phyloP scores from a whole-genome alignment of 2,329 filamentous ascomycete species.

The Penicillium sp. region DNA sequence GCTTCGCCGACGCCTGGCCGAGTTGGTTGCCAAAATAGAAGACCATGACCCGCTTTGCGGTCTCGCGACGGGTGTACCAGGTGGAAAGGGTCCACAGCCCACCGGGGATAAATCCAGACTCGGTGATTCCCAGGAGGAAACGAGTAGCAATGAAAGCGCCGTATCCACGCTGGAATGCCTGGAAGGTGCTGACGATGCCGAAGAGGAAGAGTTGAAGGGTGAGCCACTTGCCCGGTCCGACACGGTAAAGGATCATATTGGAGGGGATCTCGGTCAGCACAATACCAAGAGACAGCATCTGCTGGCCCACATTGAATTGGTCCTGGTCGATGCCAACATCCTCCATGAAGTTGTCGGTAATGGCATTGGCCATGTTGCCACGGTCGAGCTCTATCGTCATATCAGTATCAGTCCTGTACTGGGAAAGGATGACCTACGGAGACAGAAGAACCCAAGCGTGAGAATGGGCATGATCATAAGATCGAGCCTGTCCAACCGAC shows the following conservation, averaged over 20 bases:
- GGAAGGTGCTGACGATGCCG: slow-evolving; percentile 60
- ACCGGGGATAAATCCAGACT: slow-evolving; percentile 63
- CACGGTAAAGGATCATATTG: slow-evolving; percentile 57
- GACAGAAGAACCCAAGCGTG: slow-evolving; percentile 34
- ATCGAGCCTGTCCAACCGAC: slow-evolving; percentile 28
- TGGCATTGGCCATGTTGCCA: slow-evolving; percentile 54
- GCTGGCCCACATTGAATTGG: slow-evolving; percentile 61
- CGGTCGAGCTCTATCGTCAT: slow-evolving; percentile 30
- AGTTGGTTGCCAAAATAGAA: slow-evolving; percentile 22
- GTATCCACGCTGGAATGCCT: slow-evolving; percentile 57
- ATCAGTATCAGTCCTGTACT: neutral
- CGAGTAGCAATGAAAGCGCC: slow-evolving; percentile 56
- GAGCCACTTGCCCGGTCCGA: slow-evolving; percentile 60
- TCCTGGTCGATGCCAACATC: slow-evolving; percentile 57
- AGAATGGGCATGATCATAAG: slow-evolving; percentile 36
- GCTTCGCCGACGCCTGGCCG: slow-evolving; percentile 13
- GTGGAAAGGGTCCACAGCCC: slow-evolving; percentile 21
- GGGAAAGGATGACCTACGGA: slow-evolving; percentile 18
- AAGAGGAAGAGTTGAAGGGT: slow-evolving; percentile 59
- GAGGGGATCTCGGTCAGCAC: slow-evolving; percentile 57
- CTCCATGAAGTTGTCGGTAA: slow-evolving; percentile 58
- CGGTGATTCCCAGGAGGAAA: slow-evolving; percentile 58
- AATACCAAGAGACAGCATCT: slow-evolving; percentile 57
- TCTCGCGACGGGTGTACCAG: slow-evolving; percentile 17
- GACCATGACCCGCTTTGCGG: slow-evolving; percentile 16